Conservation (phyloP, 306 rosid genomes). For the Quercus parvula region DNA sequence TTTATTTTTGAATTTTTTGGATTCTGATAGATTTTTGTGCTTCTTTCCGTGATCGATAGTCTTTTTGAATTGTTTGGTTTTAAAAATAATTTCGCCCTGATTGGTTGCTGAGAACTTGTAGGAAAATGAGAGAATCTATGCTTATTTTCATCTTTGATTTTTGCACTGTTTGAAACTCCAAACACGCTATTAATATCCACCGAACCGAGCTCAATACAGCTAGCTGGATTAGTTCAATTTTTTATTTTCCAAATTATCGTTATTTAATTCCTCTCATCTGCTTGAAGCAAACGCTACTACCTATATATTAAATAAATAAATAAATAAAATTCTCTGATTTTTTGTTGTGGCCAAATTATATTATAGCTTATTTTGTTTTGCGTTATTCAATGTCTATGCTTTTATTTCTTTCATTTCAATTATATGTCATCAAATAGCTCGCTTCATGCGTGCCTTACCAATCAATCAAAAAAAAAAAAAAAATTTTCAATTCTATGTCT, state of each 20-base stretch:
- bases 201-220: no score
- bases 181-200: background rate
- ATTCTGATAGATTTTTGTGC: background rate
- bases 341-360: background rate
- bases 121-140: background rate
- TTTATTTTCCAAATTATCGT: background rate
- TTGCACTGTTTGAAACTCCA: background rate
- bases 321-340: background rate
- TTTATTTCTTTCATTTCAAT: background rate
- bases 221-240: background rate
- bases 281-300: background rate
- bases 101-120: constrained; percentile 8
- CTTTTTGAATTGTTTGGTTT: background rate
- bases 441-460: no score
- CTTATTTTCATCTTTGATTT: background rate
- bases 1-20: background rate
- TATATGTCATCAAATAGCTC: background rate
- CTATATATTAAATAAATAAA: no score
- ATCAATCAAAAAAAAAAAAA: no score
- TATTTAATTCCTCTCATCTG: background rate
- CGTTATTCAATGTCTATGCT: background rate
- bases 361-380: background rate
- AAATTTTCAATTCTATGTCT: no score
- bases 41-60: background rate
- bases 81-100: background rate